phyloP scores from a whole-genome alignment of 148 eudicot genomes.

The Diospyros lotus region DNA sequence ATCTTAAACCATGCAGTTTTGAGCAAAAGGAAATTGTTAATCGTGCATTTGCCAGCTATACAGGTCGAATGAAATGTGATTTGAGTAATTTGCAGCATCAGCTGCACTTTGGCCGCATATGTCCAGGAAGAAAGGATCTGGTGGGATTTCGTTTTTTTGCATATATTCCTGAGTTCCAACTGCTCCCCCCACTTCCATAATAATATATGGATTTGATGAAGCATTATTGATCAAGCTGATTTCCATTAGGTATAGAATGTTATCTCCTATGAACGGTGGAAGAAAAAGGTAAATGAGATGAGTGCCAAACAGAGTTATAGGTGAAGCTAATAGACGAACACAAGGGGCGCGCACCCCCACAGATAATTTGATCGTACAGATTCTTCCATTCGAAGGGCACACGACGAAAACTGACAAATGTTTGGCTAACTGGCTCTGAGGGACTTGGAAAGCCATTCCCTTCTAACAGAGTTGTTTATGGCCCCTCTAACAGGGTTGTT shows the following conservation, averaged over 20 bases:
- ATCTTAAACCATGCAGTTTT: too few species aligned
- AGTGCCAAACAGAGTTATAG: background rate
- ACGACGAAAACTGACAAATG: too few species aligned
- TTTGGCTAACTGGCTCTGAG: background rate
- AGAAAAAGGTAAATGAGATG: background rate
- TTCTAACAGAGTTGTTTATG: too few species aligned
- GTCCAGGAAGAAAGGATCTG: background rate
- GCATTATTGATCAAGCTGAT: background rate
- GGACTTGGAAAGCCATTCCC: too few species aligned
- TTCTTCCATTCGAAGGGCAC: background rate
- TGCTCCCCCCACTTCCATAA: slow-evolving; percentile 1
- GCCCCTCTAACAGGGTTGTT: too few species aligned
- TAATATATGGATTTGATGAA: too few species aligned
- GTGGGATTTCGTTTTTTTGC: background rate
- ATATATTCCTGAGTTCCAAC: background rate
- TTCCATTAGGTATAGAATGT: background rate
- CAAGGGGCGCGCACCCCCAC: background rate
- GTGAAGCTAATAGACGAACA: background rate
- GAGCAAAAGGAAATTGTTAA: too few species aligned
- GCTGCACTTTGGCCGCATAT: background rate
- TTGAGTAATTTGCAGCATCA: too few species aligned
- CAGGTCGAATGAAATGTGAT: too few species aligned
- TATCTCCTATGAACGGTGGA: background rate
- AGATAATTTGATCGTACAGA: background rate
- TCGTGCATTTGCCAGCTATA: too few species aligned